Evolutionary conservation across 2,329 filamentous ascomycete genomes (phyloP).

Genomic region (Samsoniella hepiali): DNA sequence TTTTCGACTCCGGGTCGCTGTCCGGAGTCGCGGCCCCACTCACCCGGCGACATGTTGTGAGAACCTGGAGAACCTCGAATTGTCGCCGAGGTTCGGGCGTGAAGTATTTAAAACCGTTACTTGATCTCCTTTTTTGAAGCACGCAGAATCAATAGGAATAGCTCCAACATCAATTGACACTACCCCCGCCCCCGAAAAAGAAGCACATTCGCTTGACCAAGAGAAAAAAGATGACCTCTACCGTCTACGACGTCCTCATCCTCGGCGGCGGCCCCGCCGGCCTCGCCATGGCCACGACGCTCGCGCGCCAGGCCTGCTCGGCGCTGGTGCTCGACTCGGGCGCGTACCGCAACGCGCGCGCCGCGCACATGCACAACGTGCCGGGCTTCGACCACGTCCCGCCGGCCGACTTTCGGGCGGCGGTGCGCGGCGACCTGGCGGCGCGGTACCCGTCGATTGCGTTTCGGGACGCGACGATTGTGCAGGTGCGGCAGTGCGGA

Average conservation of each 20-base stretch:
- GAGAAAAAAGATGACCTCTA: too few relatives aligned
- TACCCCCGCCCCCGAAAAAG: too few relatives aligned
- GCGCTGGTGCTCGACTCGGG: slow-evolving; percentile 49
- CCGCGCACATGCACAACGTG: slow-evolving; percentile 48
- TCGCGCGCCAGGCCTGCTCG: slow-evolving; percentile 48
- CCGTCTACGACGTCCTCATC: slow-evolving; percentile 50
- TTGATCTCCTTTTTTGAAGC: neutral
- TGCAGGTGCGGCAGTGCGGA: neutral
- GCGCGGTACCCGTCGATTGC: slow-evolving; percentile 35
- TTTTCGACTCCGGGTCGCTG: neutral
- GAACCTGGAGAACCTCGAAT: neutral
- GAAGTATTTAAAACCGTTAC: neutral
- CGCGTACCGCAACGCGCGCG: slow-evolving; percentile 47
- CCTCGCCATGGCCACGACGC: slow-evolving; percentile 43
- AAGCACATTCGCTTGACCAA: neutral
- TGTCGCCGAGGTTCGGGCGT: neutral
- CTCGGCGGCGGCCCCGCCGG: slow-evolving; percentile 53
- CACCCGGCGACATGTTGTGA: neutral
- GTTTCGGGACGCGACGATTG: slow-evolving; percentile 25
- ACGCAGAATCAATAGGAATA: too few relatives aligned
- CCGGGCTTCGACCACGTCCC: slow-evolving; percentile 38
- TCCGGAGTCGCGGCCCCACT: neutral
- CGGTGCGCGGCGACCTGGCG: slow-evolving; percentile 32
- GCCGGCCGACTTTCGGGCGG: slow-evolving; percentile 35
- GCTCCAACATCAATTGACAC: too few relatives aligned